phyloP scores from a whole-genome alignment of 169 alveolate species.

The Plasmodium vinckei region DNA sequence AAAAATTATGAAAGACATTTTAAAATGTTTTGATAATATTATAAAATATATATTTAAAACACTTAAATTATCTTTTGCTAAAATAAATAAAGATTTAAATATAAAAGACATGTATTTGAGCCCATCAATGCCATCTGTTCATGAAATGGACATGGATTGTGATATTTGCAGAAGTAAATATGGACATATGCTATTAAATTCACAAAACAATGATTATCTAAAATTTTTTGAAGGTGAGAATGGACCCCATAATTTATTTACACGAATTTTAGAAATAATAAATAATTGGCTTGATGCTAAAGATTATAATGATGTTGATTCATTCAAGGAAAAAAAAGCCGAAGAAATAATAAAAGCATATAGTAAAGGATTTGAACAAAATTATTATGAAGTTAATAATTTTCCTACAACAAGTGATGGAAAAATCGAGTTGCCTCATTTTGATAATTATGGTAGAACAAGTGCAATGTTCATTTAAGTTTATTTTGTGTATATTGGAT shows the following conservation, averaged over 20 bases:
- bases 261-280: slow-evolving; percentile 31
- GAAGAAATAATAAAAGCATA: slow-evolving; percentile 12
- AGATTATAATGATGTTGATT: slow-evolving; percentile 37
- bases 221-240: slow-evolving; percentile 52
- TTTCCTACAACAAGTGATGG: slow-evolving; percentile 62
- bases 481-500: background rate
- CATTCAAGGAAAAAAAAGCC: background rate
- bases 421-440: slow-evolving; percentile 58
- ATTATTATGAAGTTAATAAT: slow-evolving; percentile 33
- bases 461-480: slow-evolving; percentile 19
- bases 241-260: slow-evolving; percentile 37
- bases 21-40: slow-evolving; percentile 14
- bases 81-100: slow-evolving; percentile 58
- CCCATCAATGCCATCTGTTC: slow-evolving; percentile 27
- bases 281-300: slow-evolving; percentile 57
- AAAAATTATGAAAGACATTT: slow-evolving; percentile 4
- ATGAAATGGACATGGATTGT: slow-evolving; percentile 51
- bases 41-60: slow-evolving; percentile 42
- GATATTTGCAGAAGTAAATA: slow-evolving; percentile 52
- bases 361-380: slow-evolving; percentile 31
- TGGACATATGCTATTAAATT: slow-evolving; percentile 66
- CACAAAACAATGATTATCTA: slow-evolving; percentile 30
- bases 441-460: slow-evolving; percentile 6
- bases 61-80: slow-evolving; percentile 41
- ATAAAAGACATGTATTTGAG: slow-evolving; percentile 47